phyloP scores from a whole-genome alignment of 1,284 basidiomycete genomes.

The Microbotryum violaceum region DNA sequence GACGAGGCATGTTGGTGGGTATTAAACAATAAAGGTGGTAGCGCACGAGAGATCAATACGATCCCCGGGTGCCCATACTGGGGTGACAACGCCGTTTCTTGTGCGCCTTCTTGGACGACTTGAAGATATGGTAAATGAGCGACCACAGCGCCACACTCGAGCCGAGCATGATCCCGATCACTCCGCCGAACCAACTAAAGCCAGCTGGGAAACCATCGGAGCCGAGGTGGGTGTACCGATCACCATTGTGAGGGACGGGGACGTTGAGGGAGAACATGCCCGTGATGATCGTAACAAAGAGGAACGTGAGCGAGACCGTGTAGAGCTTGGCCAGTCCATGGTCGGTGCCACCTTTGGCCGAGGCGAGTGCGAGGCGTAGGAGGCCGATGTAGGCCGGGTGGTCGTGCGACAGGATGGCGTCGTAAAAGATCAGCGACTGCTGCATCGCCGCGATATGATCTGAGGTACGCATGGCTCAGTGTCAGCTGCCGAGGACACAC shows the following conservation, averaged over 20 bases:
- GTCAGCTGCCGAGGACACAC: not conserved
- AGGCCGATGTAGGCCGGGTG: slow-evolving; percentile 79
- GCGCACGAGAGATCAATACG: no score
- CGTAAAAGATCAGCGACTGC: slow-evolving; percentile 77
- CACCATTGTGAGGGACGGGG: slow-evolving; percentile 43
- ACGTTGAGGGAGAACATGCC: slow-evolving; percentile 61
- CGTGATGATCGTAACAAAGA: slow-evolving; percentile 60
- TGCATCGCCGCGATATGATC: slow-evolving; percentile 88
- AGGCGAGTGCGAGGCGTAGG: slow-evolving; percentile 57
- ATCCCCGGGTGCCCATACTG: no score
- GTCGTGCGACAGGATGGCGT: slow-evolving; percentile 76
- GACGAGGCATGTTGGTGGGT: no score
- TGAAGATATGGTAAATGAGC: slow-evolving; percentile 38
- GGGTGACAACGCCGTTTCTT: slow-evolving; percentile 15
- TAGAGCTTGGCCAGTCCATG: slow-evolving; percentile 61
- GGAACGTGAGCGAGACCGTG: slow-evolving; percentile 57
- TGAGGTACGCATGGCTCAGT: slow-evolving; percentile 36
- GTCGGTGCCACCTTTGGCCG: slow-evolving; percentile 58
- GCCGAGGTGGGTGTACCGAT: slow-evolving; percentile 28
- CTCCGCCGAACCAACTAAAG: slow-evolving; percentile 38
- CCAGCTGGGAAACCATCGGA: slow-evolving; percentile 36
- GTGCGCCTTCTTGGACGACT: slow-evolving; percentile 40
- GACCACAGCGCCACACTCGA: slow-evolving; percentile 18
- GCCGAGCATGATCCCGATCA: slow-evolving; percentile 38
- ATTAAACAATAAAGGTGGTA: not conserved